phyloP scores from a whole-genome alignment of 441 rosid species.

The Syzygium syzygioides region DNA sequence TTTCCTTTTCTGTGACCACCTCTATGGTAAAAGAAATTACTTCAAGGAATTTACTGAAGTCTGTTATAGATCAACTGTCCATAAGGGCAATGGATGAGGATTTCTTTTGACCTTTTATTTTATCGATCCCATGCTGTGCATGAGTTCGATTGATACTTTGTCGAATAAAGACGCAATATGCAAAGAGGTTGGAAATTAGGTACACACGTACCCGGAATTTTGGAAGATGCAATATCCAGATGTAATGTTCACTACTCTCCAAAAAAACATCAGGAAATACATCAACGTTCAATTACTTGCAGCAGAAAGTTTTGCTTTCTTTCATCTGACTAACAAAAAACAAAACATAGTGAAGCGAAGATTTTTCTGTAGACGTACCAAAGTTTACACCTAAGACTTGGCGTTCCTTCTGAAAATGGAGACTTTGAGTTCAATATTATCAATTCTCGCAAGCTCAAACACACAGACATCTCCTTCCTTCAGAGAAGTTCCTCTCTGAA shows the following conservation, averaged over 20 bases:
- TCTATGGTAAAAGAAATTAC: neutral
- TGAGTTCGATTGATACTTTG: neutral
- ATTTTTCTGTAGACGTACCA: neutral
- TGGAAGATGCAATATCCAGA: neutral
- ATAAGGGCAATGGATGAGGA: neutral
- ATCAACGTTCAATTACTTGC: neutral
- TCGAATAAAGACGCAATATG: neutral
- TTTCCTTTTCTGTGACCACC: too few relatives aligned
- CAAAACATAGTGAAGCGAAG: neutral
- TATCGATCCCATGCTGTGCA: neutral
- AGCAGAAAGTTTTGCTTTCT: neutral
- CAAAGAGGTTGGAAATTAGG: neutral
- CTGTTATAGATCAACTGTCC: neutral
- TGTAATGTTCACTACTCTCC: neutral
- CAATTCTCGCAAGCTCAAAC: neutral
- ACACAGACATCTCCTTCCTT: too few relatives aligned
- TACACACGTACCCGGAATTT: neutral
- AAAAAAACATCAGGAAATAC: neutral
- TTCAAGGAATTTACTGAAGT: neutral
- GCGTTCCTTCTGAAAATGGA: neutral
- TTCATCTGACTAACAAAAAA: neutral
- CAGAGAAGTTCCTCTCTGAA: neutral
- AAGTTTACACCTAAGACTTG: neutral
- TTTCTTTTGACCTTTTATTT: neutral
- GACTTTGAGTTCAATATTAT: too few relatives aligned